These are phyloP conservation scores for Pneumocystis murina DNA, from an alignment of 1,139 yeast genomes.

Conservation along the genomic window DNA sequence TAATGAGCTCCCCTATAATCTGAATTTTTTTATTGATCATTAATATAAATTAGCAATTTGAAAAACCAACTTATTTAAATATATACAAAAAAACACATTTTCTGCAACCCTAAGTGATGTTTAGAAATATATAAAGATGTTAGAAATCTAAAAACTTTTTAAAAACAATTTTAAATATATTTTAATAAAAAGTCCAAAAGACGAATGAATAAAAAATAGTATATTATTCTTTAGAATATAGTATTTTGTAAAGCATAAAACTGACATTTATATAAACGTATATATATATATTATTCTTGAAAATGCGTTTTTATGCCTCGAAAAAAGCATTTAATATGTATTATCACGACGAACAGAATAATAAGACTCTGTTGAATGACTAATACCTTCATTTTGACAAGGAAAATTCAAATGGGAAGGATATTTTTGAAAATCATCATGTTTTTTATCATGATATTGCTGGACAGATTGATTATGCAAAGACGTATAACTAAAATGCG, in stretches of 20 bases:
- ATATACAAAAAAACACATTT: no score
- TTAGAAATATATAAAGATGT: no score
- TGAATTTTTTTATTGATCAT: no score
- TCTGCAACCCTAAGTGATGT: no score
- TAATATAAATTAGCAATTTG: no score
- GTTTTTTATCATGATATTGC: not conserved
- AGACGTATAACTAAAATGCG: constrained; percentile 14
- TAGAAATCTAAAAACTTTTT: no score
- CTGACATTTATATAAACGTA: not conserved
- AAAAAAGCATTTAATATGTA: not conserved
- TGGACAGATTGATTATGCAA: not conserved
- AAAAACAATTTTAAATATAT: no score
- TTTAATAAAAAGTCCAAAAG: no score
- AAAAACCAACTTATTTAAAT: no score
- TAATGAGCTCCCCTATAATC: no score
- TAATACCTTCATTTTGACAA: not conserved
- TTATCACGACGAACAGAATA: not conserved
- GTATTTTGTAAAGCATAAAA: not conserved
- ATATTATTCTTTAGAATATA: not conserved
- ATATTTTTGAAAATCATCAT: not conserved
- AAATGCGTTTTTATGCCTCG: not conserved
- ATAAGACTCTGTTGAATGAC: not conserved
- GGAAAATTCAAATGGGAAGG: not conserved
- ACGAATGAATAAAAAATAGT: not conserved
- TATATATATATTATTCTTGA: not conserved